These are phyloP conservation scores for Sphagnum tenellum DNA, from an alignment of 225 moss, liverwort and hornwort species.

Conservation along the genomic window DNA sequence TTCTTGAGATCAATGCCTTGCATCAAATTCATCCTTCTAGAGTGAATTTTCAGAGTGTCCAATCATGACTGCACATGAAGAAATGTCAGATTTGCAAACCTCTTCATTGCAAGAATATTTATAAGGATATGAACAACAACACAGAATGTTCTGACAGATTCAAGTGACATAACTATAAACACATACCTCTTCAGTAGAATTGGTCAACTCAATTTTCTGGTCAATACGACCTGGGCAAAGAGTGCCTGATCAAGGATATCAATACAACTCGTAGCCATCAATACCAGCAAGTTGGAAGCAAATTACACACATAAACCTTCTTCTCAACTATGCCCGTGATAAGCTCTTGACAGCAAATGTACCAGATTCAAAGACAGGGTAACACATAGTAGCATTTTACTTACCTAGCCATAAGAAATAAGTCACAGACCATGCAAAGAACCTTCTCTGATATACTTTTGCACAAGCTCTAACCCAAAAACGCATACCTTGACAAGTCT, in stretches of 20 bases:
- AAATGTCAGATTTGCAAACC: conserved; percentile 1
- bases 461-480: conserved; percentile 96
- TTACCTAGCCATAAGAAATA: conserved; percentile 97
- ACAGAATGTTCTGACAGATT: no score
- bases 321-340: no score
- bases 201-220: conserved; percentile 93
- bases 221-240: conserved; percentile 91
- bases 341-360: no score
- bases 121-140: no score
- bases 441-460: conserved; percentile 99
- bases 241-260: conserved; percentile 96
- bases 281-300: conserved; percentile 57
- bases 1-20: conserved; percentile 93
- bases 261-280: conserved; percentile 98
- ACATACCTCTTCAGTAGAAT: conserved; percentile 88
- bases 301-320: no score
- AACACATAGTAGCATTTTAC: no score
- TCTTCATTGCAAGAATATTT: no score
- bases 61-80: conserved; percentile 62
- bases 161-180: no score
- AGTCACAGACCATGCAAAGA: conserved; percentile 99
- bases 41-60: conserved; percentile 96
- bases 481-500: conserved; percentile 95
- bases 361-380: no score
- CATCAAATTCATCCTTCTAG: conserved; percentile 99